Conservation (phyloP, 1,284 basidiomycete genomes). For the Ustilago bromivora region DNA sequence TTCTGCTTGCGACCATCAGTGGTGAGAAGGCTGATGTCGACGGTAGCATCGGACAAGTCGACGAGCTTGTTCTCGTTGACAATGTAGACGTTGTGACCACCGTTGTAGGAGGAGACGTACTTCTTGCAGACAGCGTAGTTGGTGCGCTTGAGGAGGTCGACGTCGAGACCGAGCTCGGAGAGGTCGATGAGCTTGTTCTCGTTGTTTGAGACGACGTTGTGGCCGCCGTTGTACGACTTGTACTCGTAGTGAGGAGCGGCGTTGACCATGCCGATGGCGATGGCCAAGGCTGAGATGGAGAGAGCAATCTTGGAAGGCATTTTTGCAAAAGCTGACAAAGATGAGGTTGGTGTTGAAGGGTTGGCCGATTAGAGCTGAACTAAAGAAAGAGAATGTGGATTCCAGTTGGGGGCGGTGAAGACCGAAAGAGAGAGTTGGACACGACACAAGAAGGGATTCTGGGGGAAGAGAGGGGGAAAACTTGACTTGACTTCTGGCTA, state of each 20-base stretch:
- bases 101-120: slow-evolving; percentile 54
- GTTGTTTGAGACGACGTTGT: slow-evolving; percentile 41
- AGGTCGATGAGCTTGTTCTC: slow-evolving; percentile 48
- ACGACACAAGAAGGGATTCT: slow-evolving; percentile 11
- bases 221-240: slow-evolving; percentile 43
- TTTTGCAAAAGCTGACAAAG: slow-evolving; percentile 2
- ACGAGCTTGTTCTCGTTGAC: slow-evolving; percentile 57
- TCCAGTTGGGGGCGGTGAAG: slow-evolving; percentile 29
- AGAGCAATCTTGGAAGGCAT: slow-evolving; percentile 55
- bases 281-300: slow-evolving; percentile 37
- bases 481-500: slow-evolving; percentile 33
- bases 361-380: slow-evolving; percentile 10
- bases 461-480: slow-evolving; percentile 11
- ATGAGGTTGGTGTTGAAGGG: slow-evolving; percentile 1
- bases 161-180: slow-evolving; percentile 23
- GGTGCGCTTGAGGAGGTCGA: slow-evolving; percentile 48
- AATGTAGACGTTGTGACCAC: slow-evolving; percentile 52
- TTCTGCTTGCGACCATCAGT: slow-evolving; percentile 30
- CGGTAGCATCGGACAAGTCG: slow-evolving; percentile 41
- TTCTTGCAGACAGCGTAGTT: slow-evolving; percentile 41
- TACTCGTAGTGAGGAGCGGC: slow-evolving; percentile 40
- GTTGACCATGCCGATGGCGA: slow-evolving; percentile 48
- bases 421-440: slow-evolving; percentile 23
- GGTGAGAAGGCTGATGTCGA: slow-evolving; percentile 45
- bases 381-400: slow-evolving; percentile 27